These are phyloP conservation scores for Phytophthora fragariae DNA, from an alignment of 352 stramenopile genomes.

Conservation along the genomic window DNA sequence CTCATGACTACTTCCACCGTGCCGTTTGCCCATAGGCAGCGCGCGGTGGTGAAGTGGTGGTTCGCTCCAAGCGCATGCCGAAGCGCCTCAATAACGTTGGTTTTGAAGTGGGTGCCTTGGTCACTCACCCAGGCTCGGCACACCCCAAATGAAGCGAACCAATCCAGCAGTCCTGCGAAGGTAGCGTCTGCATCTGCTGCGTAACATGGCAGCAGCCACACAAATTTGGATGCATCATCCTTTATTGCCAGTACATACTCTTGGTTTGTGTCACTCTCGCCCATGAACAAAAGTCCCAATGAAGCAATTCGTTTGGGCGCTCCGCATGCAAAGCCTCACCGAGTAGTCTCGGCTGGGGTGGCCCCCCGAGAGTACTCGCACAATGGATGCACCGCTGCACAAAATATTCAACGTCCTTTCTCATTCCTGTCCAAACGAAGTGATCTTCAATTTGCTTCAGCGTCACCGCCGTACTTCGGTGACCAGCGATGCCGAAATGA, in stretches of 20 bases:
- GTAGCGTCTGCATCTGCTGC: not conserved
- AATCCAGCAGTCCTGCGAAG: not conserved
- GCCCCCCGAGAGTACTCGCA: not conserved
- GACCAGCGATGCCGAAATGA: conserved; percentile 30
- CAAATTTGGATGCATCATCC: conserved; percentile 1
- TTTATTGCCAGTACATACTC: not conserved
- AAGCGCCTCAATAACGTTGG: not conserved
- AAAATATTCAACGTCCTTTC: conserved; percentile 9
- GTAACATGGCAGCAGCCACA: not conserved
- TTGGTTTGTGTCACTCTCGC: not conserved
- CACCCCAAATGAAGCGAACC: not conserved
- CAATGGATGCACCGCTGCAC: conserved; percentile 28
- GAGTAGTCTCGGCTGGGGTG: conserved; percentile 13
- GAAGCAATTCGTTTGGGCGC: not conserved
- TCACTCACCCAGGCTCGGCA: not conserved
- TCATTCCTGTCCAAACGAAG: not conserved
- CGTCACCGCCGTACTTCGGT: conserved; percentile 31
- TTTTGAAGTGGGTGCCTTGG: conserved; percentile 5
- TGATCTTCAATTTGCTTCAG: not conserved
- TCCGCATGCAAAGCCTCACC: conserved; percentile 12
- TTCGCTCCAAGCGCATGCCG: not conserved
- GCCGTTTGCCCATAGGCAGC: not conserved
- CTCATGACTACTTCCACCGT: not conserved
- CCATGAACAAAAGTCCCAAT: not conserved
- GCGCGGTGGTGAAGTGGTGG: no score